Evolutionary conservation across 768 basidiomycete species (phyloP).

Genomic region (Termitomyces sp.): DNA sequence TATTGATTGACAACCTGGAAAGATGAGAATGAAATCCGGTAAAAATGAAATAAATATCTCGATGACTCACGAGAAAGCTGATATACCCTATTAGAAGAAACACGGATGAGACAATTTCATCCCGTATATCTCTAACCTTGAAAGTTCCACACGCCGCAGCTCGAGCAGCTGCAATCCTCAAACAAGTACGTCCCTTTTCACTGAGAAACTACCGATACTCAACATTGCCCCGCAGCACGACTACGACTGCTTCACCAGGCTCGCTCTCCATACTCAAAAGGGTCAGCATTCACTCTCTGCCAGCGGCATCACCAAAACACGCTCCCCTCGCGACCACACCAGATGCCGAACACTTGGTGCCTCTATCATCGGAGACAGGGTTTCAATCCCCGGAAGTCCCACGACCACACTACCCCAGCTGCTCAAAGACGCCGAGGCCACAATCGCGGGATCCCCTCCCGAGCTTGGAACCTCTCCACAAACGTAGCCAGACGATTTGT

Average conservation of each 20-base stretch:
- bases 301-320: slow-evolving; percentile 27
- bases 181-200: slow-evolving; percentile 51
- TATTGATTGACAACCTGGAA: too few relatives aligned
- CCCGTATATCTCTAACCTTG: too few relatives aligned
- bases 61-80: too few relatives aligned
- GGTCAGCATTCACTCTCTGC: slow-evolving; percentile 17
- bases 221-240: slow-evolving; percentile 56
- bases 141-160: slow-evolving; percentile 85
- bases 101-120: too few relatives aligned
- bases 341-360: slow-evolving; percentile 15
- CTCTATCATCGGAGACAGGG: slow-evolving; percentile 43
- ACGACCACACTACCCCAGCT: slow-evolving; percentile 49
- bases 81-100: too few relatives aligned
- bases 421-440: slow-evolving; percentile 52
- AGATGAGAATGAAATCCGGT: too few relatives aligned
- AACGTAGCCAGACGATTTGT: slow-evolving; percentile 60
- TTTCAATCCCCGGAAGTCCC: slow-evolving; percentile 52
- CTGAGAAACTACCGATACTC: not conserved
- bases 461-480: not conserved
- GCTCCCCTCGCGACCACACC: not conserved
- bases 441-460: slow-evolving; percentile 25
- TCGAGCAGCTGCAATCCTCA: slow-evolving; percentile 88
- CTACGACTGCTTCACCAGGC: slow-evolving; percentile 74
- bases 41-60: too few relatives aligned
- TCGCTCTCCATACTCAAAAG: slow-evolving; percentile 13